Evolutionary conservation across 1,284 basidiomycete genomes (phyloP).

Genomic region (Cryptococcus floricola): DNA sequence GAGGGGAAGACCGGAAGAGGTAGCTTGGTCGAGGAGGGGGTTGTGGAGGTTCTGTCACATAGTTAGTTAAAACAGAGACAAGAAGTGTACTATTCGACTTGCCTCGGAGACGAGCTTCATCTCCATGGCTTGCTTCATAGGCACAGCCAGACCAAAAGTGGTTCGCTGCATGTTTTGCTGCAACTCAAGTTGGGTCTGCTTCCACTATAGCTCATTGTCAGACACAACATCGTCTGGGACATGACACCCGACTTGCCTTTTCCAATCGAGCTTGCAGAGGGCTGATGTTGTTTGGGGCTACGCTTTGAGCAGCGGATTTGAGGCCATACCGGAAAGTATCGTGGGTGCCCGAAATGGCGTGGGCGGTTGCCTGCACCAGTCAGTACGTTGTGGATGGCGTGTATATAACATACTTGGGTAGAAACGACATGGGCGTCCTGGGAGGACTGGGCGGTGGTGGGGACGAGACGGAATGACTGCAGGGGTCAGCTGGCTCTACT

Average conservation of each 20-base stretch:
- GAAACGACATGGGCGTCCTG: conserved; percentile 38
- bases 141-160: conserved; percentile 79
- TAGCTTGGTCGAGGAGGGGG: conserved; percentile 36
- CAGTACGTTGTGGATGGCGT: background rate
- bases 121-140: conserved; percentile 89
- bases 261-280: conserved; percentile 45
- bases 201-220: conserved; percentile 62
- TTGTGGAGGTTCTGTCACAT: conserved; percentile 23
- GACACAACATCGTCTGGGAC: background rate
- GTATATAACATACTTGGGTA: conserved; percentile 28
- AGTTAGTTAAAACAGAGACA: background rate
- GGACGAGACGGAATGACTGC: conserved; percentile 41
- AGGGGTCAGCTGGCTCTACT: background rate
- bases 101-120: conserved; percentile 77
- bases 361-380: conserved; percentile 36
- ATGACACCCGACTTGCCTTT: conserved; percentile 33
- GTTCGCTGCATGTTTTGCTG: conserved; percentile 81
- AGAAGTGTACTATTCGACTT: conserved; percentile 34
- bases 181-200: conserved; percentile 82
- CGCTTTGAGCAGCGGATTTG: conserved; percentile 34
- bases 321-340: conserved; percentile 46
- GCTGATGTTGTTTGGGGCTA: conserved; percentile 30
- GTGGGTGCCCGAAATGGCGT: conserved; percentile 42
- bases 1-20: conserved; percentile 38
- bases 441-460: conserved; percentile 35